A percentile compares a stretch with the other conserved stretches of the same genome.
Evolutionary conservation across 2,329 filamentous ascomycete genomes (phyloP).

Genomic region (Claviceps quebecensis): DNA sequence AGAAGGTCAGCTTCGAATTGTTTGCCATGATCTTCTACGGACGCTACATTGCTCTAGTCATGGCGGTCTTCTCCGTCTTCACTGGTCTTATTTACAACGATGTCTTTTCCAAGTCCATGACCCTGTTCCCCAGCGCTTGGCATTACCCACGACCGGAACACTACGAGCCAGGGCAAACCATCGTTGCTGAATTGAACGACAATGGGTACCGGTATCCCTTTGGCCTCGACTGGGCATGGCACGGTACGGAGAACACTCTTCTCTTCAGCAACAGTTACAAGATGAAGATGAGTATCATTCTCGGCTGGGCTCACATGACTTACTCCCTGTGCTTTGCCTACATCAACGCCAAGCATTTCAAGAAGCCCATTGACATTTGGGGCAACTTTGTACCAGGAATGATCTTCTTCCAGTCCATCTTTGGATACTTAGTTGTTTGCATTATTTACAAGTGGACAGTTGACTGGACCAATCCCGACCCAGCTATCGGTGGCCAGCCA

Average conservation of each 20-base stretch:
- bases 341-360: slow-evolving; percentile 90
- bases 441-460: slow-evolving; percentile 97
- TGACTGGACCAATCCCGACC: slow-evolving; percentile 53
- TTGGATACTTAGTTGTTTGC: slow-evolving; percentile 85
- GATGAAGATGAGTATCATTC: slow-evolving; percentile 98
- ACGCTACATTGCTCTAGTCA: slow-evolving; percentile 95
- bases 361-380: slow-evolving; percentile 88
- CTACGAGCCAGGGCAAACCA: slow-evolving; percentile 49
- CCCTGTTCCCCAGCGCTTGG: slow-evolving; percentile 83
- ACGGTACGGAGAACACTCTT: slow-evolving; percentile 85
- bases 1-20: slow-evolving; percentile 85
- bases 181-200: slow-evolving; percentile 52
- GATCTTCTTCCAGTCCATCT: slow-evolving; percentile 99
- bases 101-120: slow-evolving; percentile 85
- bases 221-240: slow-evolving; percentile 92
- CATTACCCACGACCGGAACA: slow-evolving; percentile 54
- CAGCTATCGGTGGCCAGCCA: slow-evolving; percentile 38
- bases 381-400: slow-evolving; percentile 96
- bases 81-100: slow-evolving; percentile 98
- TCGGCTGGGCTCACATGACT: slow-evolving; percentile 98
- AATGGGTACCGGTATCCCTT: slow-evolving; percentile 82
- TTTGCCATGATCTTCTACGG: slow-evolving; percentile 99
- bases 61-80: slow-evolving; percentile 94
- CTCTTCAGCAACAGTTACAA: slow-evolving; percentile 98
- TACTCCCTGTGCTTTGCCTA: slow-evolving; percentile 90